Base-by-base conservation (phyloP, 2,329 filamentous ascomycete species). In the Fusarium tupiense region DNA sequence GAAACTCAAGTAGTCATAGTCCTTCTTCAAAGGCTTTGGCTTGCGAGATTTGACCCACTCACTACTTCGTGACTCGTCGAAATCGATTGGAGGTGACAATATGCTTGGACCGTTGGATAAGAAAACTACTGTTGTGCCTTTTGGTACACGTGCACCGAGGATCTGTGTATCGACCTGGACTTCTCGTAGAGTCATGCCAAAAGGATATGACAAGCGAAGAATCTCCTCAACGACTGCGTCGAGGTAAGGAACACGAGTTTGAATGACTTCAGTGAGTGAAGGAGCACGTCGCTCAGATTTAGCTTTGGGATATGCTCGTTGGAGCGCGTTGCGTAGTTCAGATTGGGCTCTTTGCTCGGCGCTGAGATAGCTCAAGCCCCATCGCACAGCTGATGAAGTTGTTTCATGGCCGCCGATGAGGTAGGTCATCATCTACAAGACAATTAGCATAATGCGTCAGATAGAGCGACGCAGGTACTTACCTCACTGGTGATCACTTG, bases 331-430 rank as follows among this genome's bases (percentile, higher is more conserved):
- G 16, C 61, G 46, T 4, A 73, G 57, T 13, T 54, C 43, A 3
- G 47, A 44, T 12, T 73, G 71, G 2, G 64, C 66, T n/a, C 49
- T 56, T 29, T 73, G 71, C 14, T 73, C 40, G 16, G 38, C 40
- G 19, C n/a, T 71, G 11, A 73, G 62, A 41, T 64, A 74, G 14
- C 61, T 71, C 4, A 74, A 7, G 5, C 67, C 71, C 71, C 71
- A 73, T 20, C 71, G 47, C 0, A 74, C 44, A 2, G 71, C 66
- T 0, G 71, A 71, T 1, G 71, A 73, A 1, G 71, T 73, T 8
- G 71, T 74, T 59, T 73, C 71, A 20, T 74, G 71, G 6, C 71
- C 71, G 5, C 67, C 71, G 3, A 73, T 63, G 1, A 73, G 17
- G 11, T 73, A 73, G 4, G 61, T 38, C 66, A 73, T 73, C 4